These are phyloP conservation scores for Solanum aculeatissimum DNA, from an alignment of 305 asterid genomes.

Conservation along the genomic window DNA sequence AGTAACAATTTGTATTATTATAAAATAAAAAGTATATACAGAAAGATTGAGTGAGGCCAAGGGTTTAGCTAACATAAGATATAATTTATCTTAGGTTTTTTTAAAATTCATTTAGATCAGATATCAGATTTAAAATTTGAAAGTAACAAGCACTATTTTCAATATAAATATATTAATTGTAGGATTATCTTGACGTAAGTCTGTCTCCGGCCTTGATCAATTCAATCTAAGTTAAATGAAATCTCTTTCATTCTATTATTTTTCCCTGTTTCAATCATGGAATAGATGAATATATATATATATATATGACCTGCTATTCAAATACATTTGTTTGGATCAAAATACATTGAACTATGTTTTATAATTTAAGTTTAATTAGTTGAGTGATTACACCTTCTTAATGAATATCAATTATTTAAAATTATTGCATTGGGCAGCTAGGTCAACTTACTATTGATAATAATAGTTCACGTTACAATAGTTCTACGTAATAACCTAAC, in stretches of 20 bases:
- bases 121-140: accelerated
- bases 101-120: not conserved
- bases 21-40: too few species aligned
- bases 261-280: too few species aligned
- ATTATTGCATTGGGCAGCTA: not conserved
- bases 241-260: too few species aligned
- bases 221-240: too few species aligned
- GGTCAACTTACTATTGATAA: not conserved
- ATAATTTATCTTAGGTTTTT: not conserved
- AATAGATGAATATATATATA: too few species aligned
- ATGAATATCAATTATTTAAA: not conserved
- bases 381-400: not conserved
- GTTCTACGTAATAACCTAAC: not conserved
- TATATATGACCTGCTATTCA: not conserved
- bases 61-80: not conserved
- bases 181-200: too few species aligned
- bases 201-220: too few species aligned
- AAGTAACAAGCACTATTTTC: not conserved
- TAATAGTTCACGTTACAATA: not conserved
- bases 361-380: not conserved
- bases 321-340: not conserved
- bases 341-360: not conserved
- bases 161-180: not conserved
- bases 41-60: not conserved
- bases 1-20: not conserved